These are phyloP conservation scores for Diaporthe sp. DNA, from an alignment of 2,329 filamentous ascomycete genomes.

Conservation along the genomic window DNA sequence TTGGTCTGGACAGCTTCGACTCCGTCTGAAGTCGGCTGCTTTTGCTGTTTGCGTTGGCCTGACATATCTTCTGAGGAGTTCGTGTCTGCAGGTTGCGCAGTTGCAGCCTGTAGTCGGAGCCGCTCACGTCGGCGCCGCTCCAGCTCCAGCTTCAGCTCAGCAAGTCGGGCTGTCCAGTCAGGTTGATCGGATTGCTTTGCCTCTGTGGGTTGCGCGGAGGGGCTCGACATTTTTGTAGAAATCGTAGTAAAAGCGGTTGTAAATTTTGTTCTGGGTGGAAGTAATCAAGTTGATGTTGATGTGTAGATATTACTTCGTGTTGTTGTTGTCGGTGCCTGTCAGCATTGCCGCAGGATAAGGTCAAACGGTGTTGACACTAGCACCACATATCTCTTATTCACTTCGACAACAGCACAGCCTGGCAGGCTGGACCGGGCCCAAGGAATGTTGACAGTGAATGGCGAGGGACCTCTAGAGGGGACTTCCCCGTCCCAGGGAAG, in stretches of 20 bases:
- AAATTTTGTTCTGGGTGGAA: background rate
- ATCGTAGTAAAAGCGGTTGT: constrained; percentile 39
- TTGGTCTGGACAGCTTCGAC: background rate
- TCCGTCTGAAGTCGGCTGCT: background rate
- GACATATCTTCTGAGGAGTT: background rate
- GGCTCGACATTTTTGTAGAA: background rate
- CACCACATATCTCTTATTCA: background rate
- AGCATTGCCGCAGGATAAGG: background rate
- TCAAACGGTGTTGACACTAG: background rate
- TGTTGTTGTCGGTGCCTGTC: background rate
- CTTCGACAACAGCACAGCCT: background rate
- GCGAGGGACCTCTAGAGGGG: background rate
- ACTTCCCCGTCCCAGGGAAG: background rate
- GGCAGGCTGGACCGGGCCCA: background rate
- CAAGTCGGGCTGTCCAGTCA: background rate
- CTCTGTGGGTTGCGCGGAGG: background rate
- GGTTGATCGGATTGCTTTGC: background rate
- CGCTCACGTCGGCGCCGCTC: background rate
- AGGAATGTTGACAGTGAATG: background rate
- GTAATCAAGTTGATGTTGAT: too few species aligned
- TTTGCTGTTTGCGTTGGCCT: background rate
- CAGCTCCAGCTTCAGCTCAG: background rate
- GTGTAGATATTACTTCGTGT: background rate
- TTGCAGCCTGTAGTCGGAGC: background rate
- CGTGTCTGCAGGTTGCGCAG: background rate